phyloP scores from a whole-genome alignment of 306 rosid species.

The Nissolia schottii region DNA sequence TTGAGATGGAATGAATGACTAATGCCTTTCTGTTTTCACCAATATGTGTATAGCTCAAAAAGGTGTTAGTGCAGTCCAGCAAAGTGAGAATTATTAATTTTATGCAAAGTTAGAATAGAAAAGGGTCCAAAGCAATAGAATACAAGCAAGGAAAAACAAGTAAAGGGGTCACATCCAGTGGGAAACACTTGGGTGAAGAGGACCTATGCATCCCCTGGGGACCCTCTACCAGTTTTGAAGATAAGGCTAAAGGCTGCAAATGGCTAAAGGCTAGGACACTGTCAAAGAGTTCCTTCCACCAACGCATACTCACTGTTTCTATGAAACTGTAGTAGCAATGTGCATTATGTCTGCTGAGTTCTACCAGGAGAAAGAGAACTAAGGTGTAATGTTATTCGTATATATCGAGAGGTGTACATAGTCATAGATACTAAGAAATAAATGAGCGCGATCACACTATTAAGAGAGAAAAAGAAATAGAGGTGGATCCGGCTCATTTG shows the following conservation, averaged over 20 bases:
- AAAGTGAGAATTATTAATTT: slow-evolving; percentile 10
- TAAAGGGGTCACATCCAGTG: neutral
- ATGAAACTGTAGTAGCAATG: neutral
- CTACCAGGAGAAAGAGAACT: neutral
- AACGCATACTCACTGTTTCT: neutral
- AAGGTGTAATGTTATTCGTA: too few species aligned
- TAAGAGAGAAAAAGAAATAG: too few species aligned
- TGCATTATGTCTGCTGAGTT: neutral
- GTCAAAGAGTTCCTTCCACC: neutral
- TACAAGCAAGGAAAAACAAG: neutral
- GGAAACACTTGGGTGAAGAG: neutral
- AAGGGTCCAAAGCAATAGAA: slow-evolving; percentile 5
- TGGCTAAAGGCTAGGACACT: neutral
- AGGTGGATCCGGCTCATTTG: too few species aligned
- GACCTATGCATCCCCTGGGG: neutral
- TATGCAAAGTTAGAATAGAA: neutral
- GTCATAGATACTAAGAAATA: too few species aligned
- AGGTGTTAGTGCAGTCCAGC: neutral
- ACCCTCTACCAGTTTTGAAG: neutral
- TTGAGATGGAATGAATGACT: neutral
- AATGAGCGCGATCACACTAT: too few species aligned
- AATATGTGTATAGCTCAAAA: neutral
- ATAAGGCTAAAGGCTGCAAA: neutral
- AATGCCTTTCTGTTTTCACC: neutral
- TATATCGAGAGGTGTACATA: too few species aligned